These are phyloP conservation scores for Fusarium ambrosium DNA, from an alignment of 2,329 filamentous ascomycete genomes.

Conservation along the genomic window DNA sequence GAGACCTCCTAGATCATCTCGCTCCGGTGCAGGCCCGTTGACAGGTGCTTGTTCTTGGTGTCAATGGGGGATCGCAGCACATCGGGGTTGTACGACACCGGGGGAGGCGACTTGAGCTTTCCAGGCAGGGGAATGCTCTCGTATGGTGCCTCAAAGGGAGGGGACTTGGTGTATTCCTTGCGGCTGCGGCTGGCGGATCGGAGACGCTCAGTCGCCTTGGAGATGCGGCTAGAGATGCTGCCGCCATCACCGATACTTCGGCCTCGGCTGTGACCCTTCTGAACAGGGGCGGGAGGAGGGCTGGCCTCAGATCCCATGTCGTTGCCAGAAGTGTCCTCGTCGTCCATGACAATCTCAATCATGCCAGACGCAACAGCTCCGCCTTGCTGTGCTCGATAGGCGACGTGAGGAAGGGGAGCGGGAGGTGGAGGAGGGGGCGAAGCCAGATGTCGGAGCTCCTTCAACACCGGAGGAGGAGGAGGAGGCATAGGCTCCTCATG, in stretches of 20 bases:
- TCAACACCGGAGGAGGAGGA: constrained; percentile 69
- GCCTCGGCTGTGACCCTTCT: constrained; percentile 67
- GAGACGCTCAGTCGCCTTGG: constrained; percentile 71
- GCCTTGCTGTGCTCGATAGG: constrained; percentile 56
- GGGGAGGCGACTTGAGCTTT: constrained; percentile 53
- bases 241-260: constrained; percentile 67
- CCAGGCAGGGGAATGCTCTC: constrained; percentile 56
- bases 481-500: constrained; percentile 65
- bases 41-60: constrained; percentile 55
- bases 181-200: constrained; percentile 70
- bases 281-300: constrained; percentile 52
- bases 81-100: constrained; percentile 56
- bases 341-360: constrained; percentile 77
- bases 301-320: constrained; percentile 39
- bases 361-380: constrained; percentile 66
- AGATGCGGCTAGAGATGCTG: constrained; percentile 66
- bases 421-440: constrained; percentile 73
- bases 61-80: constrained; percentile 52
- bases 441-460: constrained; percentile 73
- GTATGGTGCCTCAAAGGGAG: constrained; percentile 54
- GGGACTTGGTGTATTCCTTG: constrained; percentile 55
- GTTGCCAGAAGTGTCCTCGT: constrained; percentile 59
- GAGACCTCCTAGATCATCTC: constrained; percentile 65
- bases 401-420: constrained; percentile 64
- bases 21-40: constrained; percentile 66